A percentile compares a stretch with the other conserved stretches of the same genome.
Evolutionary conservation across 176 grass and related monocot genomes (phyloP).

Genomic region (Raddia guianensis): DNA sequence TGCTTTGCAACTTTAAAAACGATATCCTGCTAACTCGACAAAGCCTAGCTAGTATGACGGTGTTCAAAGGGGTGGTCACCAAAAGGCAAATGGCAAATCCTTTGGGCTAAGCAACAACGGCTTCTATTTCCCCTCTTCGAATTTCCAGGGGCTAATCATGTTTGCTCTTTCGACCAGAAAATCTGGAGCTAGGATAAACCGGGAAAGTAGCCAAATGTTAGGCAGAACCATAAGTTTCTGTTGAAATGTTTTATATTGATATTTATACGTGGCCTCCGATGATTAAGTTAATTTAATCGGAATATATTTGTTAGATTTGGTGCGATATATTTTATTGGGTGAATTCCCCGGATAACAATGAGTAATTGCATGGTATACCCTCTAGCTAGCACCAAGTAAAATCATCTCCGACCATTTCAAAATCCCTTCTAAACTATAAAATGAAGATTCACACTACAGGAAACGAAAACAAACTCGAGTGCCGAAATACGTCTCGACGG

Average conservation of each 20-base stretch:
- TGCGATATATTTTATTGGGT: too few relatives aligned
- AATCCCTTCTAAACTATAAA: too few relatives aligned
- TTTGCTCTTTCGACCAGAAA: not conserved
- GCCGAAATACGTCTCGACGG: too few relatives aligned
- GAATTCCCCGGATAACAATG: too few relatives aligned
- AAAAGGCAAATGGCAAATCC: constrained; percentile 15
- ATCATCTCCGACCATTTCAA: too few relatives aligned
- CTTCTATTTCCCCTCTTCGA: constrained; percentile 35
- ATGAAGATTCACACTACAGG: too few relatives aligned
- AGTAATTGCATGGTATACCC: too few relatives aligned
- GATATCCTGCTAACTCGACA: constrained; percentile 45
- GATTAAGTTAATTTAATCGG: too few relatives aligned
- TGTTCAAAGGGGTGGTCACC: constrained; percentile 2
- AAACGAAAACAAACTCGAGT: too few relatives aligned
- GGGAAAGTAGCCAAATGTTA: constrained; percentile 18
- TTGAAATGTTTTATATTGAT: not conserved
- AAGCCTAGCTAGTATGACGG: constrained; percentile 12
- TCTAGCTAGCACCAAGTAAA: too few relatives aligned
- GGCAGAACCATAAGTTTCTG: not conserved
- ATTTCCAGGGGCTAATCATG: constrained; percentile 1
- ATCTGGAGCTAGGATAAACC: constrained; percentile 4
- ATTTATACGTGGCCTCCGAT: too few relatives aligned
- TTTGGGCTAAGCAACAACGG: constrained; percentile 17
- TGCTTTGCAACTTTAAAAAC: constrained; percentile 52
- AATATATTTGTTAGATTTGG: too few relatives aligned